Conservation (phyloP, 805 yeast species). For the Pichia nanzhaoensis region DNA sequence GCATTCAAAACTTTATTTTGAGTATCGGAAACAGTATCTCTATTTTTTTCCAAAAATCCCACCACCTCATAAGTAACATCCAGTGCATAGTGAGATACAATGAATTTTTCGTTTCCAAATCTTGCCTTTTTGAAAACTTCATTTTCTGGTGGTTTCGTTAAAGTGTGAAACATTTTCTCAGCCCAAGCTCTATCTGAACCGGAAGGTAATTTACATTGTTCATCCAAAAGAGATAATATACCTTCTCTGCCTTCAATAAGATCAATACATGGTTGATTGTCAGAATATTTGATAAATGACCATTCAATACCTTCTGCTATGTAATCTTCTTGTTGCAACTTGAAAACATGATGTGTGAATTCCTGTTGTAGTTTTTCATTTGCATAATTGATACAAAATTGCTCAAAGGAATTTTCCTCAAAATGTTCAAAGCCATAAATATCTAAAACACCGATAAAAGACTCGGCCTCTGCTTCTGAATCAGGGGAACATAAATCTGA, state of each 20-base stretch:
- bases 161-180: conserved; percentile 78
- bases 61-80: conserved; percentile 89
- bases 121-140: conserved; percentile 89
- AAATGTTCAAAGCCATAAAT: conserved; percentile 97
- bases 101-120: conserved; percentile 84
- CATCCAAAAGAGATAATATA: conserved; percentile 80
- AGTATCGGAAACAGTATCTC: conserved; percentile 96
- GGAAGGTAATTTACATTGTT: conserved; percentile 89
- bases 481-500: conserved; percentile 72
- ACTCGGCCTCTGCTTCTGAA: conserved; percentile 46
- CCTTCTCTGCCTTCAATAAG: conserved; percentile 86
- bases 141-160: conserved; percentile 69
- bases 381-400: conserved; percentile 94
- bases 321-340: conserved; percentile 94
- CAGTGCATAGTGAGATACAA: conserved; percentile 89
- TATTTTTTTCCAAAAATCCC: conserved; percentile 92
- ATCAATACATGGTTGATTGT: conserved; percentile 93
- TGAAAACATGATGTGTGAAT: conserved; percentile 94
- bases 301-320: conserved; percentile 88
- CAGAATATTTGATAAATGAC: conserved; percentile 93
- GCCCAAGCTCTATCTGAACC: conserved; percentile 92
- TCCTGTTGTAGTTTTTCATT: conserved; percentile 96
- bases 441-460: conserved; percentile 94
- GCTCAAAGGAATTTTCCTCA: conserved; percentile 90
- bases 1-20: conserved; percentile 76